Evolutionary conservation across 2,329 filamentous ascomycete species (phyloP).

Genomic region (Trichoderma koningiopsis): DNA sequence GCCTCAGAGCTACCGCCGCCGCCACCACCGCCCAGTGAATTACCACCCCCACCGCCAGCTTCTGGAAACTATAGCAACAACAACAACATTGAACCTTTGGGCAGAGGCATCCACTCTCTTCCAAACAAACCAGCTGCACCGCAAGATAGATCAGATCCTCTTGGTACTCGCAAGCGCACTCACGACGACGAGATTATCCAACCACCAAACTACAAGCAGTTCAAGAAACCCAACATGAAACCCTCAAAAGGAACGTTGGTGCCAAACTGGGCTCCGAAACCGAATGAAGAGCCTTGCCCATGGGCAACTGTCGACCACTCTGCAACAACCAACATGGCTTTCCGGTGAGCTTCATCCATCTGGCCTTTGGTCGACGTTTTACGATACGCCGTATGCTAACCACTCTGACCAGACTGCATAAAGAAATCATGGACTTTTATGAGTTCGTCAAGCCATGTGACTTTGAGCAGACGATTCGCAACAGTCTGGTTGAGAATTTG

Average conservation of each 20-base stretch:
- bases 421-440: conserved; percentile 89
- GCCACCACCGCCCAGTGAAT: conserved; percentile 24
- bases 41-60: conserved; percentile 29
- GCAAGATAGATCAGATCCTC: conserved; percentile 44
- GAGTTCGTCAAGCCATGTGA: conserved; percentile 75
- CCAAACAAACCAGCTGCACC: conserved; percentile 20
- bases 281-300: conserved; percentile 54
- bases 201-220: conserved; percentile 53
- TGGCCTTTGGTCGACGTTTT: not conserved
- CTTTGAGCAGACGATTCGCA: conserved; percentile 76
- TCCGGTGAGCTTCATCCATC: conserved; percentile 49
- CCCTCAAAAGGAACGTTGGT: conserved; percentile 54
- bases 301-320: conserved; percentile 64
- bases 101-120: conserved; percentile 9
- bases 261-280: conserved; percentile 53
- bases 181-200: conserved; percentile 70
- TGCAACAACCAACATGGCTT: conserved; percentile 53
- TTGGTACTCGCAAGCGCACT: conserved; percentile 74
- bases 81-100: not conserved
- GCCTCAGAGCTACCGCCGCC: conserved; percentile 27
- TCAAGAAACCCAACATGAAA: conserved; percentile 55
- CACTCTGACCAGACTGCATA: conserved; percentile 66
- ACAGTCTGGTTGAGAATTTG: conserved; percentile 71
- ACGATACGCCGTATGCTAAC: not conserved
- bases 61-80: not conserved